Evolutionary conservation across 2,329 filamentous ascomycete genomes (phyloP).

Genomic region (Cladosporium velox): DNA sequence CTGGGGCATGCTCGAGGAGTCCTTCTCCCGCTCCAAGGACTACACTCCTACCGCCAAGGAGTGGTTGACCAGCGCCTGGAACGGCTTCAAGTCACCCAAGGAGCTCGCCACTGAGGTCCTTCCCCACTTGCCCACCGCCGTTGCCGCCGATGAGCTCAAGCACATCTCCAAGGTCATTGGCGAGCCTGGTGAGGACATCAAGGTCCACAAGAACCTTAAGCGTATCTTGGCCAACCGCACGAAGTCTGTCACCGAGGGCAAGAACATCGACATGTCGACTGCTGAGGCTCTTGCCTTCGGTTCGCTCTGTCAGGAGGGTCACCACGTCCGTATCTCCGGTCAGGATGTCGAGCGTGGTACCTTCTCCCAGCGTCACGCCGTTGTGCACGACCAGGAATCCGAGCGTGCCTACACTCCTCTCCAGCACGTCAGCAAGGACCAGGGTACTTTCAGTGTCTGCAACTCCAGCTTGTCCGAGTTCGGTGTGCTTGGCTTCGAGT

Average conservation of each 20-base stretch:
- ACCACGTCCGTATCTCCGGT: constrained; percentile 95
- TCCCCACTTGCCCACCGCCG: constrained; percentile 84
- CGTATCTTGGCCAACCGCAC: constrained; percentile 87
- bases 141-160: constrained; percentile 71
- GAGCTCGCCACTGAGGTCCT: constrained; percentile 93
- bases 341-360: constrained; percentile 99
- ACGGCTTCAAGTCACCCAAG: constrained; percentile 98
- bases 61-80: constrained; percentile 98
- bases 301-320: constrained; percentile 84
- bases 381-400: constrained; percentile 95
- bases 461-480: constrained; percentile 86
- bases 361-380: constrained; percentile 95
- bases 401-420: constrained; percentile 92
- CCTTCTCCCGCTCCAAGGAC: constrained; percentile 95
- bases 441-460: constrained; percentile 93
- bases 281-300: constrained; percentile 96
- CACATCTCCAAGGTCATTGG: constrained; percentile 83
- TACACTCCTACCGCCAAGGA: constrained; percentile 96
- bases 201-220: constrained; percentile 92
- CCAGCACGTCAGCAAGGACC: constrained; percentile 83
- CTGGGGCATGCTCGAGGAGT: constrained; percentile 98
- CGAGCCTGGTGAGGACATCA: constrained; percentile 78
- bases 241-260: constrained; percentile 88
- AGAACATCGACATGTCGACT: constrained; percentile 96
- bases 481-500: constrained; percentile 88